Conservation (phyloP, 345 rosid species). For the Clausena lansium region DNA sequence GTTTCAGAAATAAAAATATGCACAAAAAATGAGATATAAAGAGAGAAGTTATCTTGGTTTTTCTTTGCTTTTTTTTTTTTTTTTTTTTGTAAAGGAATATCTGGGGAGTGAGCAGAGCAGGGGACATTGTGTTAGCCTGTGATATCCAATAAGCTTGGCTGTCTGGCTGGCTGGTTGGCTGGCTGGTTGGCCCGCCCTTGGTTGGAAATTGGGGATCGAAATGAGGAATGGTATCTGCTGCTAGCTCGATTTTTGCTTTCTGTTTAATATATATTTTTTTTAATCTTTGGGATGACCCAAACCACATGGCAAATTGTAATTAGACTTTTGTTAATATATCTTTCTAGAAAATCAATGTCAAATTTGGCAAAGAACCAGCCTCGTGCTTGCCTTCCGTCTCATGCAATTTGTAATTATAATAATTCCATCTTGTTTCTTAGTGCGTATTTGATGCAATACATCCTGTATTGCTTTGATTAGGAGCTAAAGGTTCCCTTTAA, state of each 20-base stretch:
- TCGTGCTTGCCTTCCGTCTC: neutral
- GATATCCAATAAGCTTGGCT: neutral
- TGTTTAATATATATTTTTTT: too few relatives aligned
- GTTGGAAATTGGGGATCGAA: neutral
- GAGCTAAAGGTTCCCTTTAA: neutral
- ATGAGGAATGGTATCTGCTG: neutral
- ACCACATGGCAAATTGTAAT: constrained; percentile 29
- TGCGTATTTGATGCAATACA: neutral
- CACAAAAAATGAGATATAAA: neutral
- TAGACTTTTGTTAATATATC: constrained; percentile 20
- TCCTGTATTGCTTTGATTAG: neutral
- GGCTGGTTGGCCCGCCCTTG: neutral
- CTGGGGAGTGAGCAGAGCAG: neutral
- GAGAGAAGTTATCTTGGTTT: neutral
- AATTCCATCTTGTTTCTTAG: neutral
- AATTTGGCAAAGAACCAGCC: neutral
- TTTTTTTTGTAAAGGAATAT: neutral
- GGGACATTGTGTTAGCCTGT: neutral
- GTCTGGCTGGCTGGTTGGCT: neutral
- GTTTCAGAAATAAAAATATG: neutral
- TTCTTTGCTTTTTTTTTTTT: neutral
- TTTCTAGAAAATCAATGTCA: neutral
- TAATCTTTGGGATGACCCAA: neutral
- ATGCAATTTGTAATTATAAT: neutral
- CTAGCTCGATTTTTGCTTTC: neutral